Evolutionary conservation across 83 land plant species (phyloP), one percentile per base, ranked within the genome.

Genomic region (Diphasiastrum complanatum): DNA sequence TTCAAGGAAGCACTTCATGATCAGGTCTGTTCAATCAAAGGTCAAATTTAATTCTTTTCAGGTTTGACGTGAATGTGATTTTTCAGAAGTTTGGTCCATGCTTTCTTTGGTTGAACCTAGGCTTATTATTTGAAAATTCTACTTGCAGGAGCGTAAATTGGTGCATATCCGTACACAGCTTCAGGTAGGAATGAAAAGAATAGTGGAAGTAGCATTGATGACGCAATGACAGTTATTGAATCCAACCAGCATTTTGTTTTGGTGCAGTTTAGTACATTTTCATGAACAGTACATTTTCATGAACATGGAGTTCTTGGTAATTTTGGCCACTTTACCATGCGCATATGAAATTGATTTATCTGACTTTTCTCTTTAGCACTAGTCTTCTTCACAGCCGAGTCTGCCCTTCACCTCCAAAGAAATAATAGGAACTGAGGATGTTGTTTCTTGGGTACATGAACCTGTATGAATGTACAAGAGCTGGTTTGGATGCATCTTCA

Each of bases 1-100:
- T 64, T 91, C 30, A 82, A 68, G 47, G 95, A 91, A 58, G 84
- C 89, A 47, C 81, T 87, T 60, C 66, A 71, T 54, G 95, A 91
- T 28, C 95, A 91, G 83, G 96, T 87, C 64, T 24, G 45, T 10
- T 22, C 53, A 55, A 18, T 33, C 57, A 1, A 37, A n/a, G n/a
- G n/a, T n/a, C n/a, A n/a, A n/a, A n/a, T n/a, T 45, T 22, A 48
- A 32, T 29, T 16, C 22, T 36, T 35, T 60, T 36, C 12, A 36
- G 41, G 2, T 2, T 28, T 37, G 25, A 37, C 23, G 28, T 26
- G n/a, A 29, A 14, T 53, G 33, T 12, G 23, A 53, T 14, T 4
- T n/a, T 53, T 25, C 6, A 34, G 8, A 4, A 38, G 12, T 14
- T 38, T 8, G 43, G 14, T 38, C 14, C 12, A 8, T 38, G 12